Conservation (phyloP, 768 basidiomycete species). For the Arthromyces matolae region DNA sequence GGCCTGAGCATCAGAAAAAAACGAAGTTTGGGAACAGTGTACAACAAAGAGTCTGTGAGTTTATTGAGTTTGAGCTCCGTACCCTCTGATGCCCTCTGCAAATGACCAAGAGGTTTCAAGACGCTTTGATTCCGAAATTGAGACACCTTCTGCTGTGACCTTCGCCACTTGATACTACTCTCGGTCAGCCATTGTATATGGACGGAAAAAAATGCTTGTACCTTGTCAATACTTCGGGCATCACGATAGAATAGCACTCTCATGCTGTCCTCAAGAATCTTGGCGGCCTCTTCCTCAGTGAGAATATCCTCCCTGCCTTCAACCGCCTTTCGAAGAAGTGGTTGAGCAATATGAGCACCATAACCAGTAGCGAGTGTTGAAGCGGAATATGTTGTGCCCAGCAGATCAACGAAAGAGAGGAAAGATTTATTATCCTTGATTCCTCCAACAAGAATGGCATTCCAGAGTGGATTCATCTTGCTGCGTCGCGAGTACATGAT, state of each 20-base stretch:
- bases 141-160: constrained; percentile 71
- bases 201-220: constrained; percentile 28
- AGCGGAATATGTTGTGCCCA: constrained; percentile 94
- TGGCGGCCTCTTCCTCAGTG: constrained; percentile 73
- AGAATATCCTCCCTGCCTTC: constrained; percentile 75
- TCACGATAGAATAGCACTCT: constrained; percentile 95
- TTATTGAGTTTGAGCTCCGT: constrained; percentile 89
- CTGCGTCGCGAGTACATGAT: constrained; percentile 87
- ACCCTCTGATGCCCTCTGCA: constrained; percentile 88
- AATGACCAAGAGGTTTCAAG: constrained; percentile 86
- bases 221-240: constrained; percentile 94
- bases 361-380: constrained; percentile 95
- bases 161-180: constrained; percentile 91
- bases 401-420: constrained; percentile 88
- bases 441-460: constrained; percentile 89
- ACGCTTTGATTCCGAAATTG: constrained; percentile 73
- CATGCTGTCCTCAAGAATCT: constrained; percentile 83
- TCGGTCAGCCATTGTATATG: background rate
- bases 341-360: constrained; percentile 90
- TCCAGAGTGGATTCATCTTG: constrained; percentile 95
- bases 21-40: no score
- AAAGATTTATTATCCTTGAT: constrained; percentile 83
- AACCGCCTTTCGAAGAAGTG: constrained; percentile 85
- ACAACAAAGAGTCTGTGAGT: no score
- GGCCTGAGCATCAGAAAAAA: no score